Evolutionary conservation across 1,284 basidiomycete species (phyloP), one percentile per base, ranked within the genome.

Genomic region (Lentinula novae-zelandiae): DNA sequence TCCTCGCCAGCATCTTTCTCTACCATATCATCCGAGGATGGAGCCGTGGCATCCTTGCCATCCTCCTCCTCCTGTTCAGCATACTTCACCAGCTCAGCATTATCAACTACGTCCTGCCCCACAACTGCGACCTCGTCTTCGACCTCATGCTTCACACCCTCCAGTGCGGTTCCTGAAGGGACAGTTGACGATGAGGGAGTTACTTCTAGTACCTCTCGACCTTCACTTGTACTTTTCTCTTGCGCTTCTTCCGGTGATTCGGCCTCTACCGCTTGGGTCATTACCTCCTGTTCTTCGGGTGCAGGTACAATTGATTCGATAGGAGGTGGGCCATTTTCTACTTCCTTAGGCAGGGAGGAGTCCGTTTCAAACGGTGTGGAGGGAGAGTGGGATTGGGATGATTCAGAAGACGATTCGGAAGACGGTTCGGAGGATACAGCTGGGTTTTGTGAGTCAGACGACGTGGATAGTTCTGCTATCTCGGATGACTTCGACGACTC

Each of bases 171-270:
- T 12, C 58, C 60, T n/a, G 39, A 42, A 20, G 51, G 56, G 5
- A 48, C 55, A 10, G 55, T 61, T 6, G 60, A 50, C 2, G 56
- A 58, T 8, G 57, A 58, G 9, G 60, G 60, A 0, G 60, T 48
- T 17, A 58, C 50, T 15, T 60, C 51, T 33, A 48, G 3, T 27
- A 27, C 27, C 27, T 27, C 27, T 27, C 27, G 27, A 27, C 2
- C 27, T 4, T 3, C 3, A 27, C 27, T 27, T 3, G 27, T 27
- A 27, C 27, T 27, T 27, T 27, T 13, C 31, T 42, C 27, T 20
- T 4, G 15, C 50, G n/a, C 53, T 27, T 38, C 36, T 12, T 38
- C 36, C 12, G 36, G 36, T 38, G 36, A 12, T 38, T 38, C 12
- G 36, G 12, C 50, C 22, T 27, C 27, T 15, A 17, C 50, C 22